Conservation (phyloP, 2,329 filamentous ascomycete species). For the Stagonosporopsis cucurbitacearum region DNA sequence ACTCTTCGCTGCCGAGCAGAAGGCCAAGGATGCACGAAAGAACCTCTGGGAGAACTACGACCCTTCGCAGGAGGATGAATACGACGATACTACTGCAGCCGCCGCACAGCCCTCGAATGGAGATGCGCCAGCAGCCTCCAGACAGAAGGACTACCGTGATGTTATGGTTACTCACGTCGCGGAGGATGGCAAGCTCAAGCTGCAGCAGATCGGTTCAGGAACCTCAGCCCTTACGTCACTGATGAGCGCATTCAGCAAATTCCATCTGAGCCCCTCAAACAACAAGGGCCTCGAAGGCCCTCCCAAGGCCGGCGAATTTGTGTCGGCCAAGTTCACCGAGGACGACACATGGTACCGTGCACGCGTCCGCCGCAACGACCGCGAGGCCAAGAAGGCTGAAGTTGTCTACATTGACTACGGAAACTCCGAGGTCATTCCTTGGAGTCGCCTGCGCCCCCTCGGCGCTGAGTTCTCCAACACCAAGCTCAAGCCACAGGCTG, state of each 20-base stretch:
- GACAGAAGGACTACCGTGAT: conserved; percentile 90
- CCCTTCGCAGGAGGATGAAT: conserved; percentile 83
- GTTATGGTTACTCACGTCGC: conserved; percentile 92
- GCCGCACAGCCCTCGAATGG: conserved; percentile 57
- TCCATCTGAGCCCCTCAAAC: conserved; percentile 86
- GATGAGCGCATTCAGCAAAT: conserved; percentile 89
- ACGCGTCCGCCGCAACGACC: conserved; percentile 89
- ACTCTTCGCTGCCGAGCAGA: conserved; percentile 84
- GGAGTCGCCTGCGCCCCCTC: conserved; percentile 82
- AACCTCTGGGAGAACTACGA: conserved; percentile 95
- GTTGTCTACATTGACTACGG: conserved; percentile 96
- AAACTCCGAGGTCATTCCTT: conserved; percentile 88
- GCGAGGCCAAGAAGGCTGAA: conserved; percentile 82
- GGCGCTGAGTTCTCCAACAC: conserved; percentile 76
- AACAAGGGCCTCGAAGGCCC: conserved; percentile 73
- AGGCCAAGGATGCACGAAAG: conserved; percentile 86
- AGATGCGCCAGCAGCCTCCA: conserved; percentile 62
- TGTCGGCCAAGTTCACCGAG: conserved; percentile 87
- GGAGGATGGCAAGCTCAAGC: conserved; percentile 79
- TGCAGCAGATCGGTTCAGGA: conserved; percentile 87
- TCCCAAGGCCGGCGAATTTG: conserved; percentile 89
- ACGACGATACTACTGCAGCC: conserved; percentile 56
- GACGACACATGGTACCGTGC: conserved; percentile 96
- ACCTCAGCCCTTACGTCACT: conserved; percentile 84
- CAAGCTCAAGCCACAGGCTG: conserved; percentile 84